Evolutionary conservation across 495 filamentous ascomycete genomes (phyloP).

Genomic region (Talaromyces stipitatus): DNA sequence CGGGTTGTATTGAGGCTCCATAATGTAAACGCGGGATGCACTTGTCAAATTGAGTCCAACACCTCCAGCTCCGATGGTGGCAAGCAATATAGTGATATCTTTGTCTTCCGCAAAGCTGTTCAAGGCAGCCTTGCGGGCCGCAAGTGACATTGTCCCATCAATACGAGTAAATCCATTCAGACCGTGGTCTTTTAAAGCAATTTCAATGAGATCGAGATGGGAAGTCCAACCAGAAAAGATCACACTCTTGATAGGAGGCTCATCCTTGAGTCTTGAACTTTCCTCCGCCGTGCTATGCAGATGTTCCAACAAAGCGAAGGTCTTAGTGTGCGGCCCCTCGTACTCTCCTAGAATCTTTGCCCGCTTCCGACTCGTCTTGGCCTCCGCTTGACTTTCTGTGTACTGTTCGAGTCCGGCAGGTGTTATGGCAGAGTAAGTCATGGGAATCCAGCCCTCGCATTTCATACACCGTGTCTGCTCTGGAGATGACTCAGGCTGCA

Average conservation of each 20-base stretch:
- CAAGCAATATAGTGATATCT: constrained; percentile 68
- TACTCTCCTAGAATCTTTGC: constrained; percentile 62
- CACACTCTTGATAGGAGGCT: constrained; percentile 74
- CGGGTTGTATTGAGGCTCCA: constrained; percentile 98
- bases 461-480: constrained; percentile 48
- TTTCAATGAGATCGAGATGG: constrained; percentile 87
- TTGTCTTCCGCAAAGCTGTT: constrained; percentile 67
- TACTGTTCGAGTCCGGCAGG: constrained; percentile 51
- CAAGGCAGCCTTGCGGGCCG: constrained; percentile 62
- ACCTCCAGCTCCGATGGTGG: constrained; percentile 88
- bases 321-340: constrained; percentile 84
- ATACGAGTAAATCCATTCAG: constrained; percentile 66
- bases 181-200: constrained; percentile 61
- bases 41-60: constrained; percentile 86
- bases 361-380: constrained; percentile 44
- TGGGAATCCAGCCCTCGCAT: constrained; percentile 54
- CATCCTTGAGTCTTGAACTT: constrained; percentile 45
- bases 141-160: constrained; percentile 77
- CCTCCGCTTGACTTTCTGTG: constrained; percentile 44
- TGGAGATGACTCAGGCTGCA: constrained; percentile 5
- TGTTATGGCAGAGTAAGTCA: constrained; percentile 57
- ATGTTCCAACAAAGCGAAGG: constrained; percentile 63
- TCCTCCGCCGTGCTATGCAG: constrained; percentile 52
- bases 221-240: constrained; percentile 93
- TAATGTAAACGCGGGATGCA: constrained; percentile 82